Evolutionary conservation across 2,329 filamentous ascomycete species (phyloP).

Genomic region (Aspergillus brunneoviolaceus): DNA sequence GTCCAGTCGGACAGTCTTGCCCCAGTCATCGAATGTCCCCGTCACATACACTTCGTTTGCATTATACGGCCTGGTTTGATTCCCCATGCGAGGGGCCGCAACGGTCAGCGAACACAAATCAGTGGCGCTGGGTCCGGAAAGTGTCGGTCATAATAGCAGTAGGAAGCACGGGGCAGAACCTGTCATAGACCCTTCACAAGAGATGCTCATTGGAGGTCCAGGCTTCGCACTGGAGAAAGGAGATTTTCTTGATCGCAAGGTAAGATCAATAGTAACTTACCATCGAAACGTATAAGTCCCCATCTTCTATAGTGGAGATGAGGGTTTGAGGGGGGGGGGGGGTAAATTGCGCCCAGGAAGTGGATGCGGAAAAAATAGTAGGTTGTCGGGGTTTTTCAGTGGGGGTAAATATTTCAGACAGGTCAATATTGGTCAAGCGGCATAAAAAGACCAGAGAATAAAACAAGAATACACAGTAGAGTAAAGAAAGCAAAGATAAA

Average conservation of each 20-base stretch:
- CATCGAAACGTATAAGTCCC: slow-evolving; percentile 40
- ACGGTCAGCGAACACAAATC: slow-evolving; percentile 28
- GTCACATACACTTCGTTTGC: slow-evolving; percentile 91
- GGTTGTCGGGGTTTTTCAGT: neutral
- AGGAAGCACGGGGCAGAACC: neutral
- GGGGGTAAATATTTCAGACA: neutral
- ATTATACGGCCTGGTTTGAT: slow-evolving; percentile 67
- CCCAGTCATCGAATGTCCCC: slow-evolving; percentile 93
- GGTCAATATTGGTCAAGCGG: neutral
- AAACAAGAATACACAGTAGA: neutral
- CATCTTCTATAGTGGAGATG: slow-evolving; percentile 23
- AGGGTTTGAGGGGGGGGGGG: neutral
- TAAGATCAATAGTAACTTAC: slow-evolving; percentile 25
- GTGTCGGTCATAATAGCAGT: neutral
- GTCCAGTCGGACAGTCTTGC: slow-evolving; percentile 78
- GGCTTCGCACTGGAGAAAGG: neutral
- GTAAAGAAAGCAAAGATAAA: neutral
- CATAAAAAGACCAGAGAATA: neutral
- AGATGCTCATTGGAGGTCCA: neutral
- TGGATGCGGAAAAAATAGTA: slow-evolving; percentile 1
- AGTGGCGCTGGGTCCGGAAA: neutral
- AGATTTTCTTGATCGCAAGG: neutral
- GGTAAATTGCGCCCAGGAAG: neutral
- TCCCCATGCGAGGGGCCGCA: slow-evolving; percentile 25
- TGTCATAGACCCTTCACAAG: neutral